Conservation (phyloP, 179 eudicot species). For the Nepenthes alata region DNA sequence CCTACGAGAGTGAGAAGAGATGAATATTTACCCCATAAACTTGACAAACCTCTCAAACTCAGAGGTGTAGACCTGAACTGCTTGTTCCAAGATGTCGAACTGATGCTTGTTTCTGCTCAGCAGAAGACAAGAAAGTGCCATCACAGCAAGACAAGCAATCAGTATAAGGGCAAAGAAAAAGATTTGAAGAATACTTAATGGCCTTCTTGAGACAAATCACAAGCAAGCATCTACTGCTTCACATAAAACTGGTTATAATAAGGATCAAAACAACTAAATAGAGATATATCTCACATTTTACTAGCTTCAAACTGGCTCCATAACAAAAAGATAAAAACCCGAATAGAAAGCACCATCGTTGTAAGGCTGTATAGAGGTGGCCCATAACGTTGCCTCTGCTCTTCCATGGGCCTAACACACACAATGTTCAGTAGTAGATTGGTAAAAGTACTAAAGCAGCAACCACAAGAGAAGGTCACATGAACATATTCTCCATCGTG, state of each 20-base stretch:
- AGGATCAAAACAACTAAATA: not conserved
- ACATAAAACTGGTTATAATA: not conserved
- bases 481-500: not conserved
- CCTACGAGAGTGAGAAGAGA: no score
- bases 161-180: no score
- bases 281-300: conserved; percentile 53
- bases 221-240: not conserved
- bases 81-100: conserved; percentile 46
- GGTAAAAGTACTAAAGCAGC: not conserved
- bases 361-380: conserved; percentile 93
- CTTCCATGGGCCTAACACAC: conserved; percentile 87
- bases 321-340: conserved; percentile 44
- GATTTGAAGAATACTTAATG: not conserved
- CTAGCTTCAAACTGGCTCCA: conserved; percentile 49
- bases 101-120: conserved; percentile 46
- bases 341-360: conserved; percentile 56
- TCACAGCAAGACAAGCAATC: conserved; percentile 1
- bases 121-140: conserved; percentile 7
- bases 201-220: conserved; percentile 4
- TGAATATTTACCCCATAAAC: conserved; percentile 54
- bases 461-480: conserved; percentile 1
- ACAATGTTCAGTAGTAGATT: conserved; percentile 9
- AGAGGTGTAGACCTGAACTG: conserved; percentile 52
- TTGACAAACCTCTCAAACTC: conserved; percentile 74
- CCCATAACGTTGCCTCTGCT: conserved; percentile 91